Percentiles rank a stretch among this genome's conserved stretches.
These are phyloP conservation scores for Allantophomopsis lycopodina DNA, from an alignment of 2,329 filamentous ascomycete species.

Conservation along the genomic window DNA sequence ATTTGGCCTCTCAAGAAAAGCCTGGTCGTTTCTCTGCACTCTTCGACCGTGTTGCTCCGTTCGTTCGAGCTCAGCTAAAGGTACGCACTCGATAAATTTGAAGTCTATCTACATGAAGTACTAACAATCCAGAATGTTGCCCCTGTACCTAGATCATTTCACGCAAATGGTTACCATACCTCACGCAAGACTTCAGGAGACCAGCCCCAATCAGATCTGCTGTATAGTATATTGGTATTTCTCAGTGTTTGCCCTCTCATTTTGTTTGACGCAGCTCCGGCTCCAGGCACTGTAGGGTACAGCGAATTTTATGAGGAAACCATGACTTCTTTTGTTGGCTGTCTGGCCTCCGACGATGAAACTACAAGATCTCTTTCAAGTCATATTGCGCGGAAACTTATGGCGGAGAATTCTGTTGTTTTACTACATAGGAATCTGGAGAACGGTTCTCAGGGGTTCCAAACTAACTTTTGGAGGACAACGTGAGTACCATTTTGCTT, in stretches of 20 bases:
- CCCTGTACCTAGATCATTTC: background rate
- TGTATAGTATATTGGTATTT: slow-evolving; percentile 41
- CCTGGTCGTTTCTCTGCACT: slow-evolving; percentile 36
- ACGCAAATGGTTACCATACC: slow-evolving; percentile 20
- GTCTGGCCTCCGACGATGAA: slow-evolving; percentile 17
- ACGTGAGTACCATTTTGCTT: slow-evolving; percentile 13
- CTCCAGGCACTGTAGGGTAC: slow-evolving; percentile 17
- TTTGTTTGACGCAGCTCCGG: slow-evolving; percentile 27
- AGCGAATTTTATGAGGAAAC: slow-evolving; percentile 19
- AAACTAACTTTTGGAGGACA: slow-evolving; percentile 19
- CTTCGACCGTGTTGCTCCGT: slow-evolving; percentile 38
- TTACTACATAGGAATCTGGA: slow-evolving; percentile 10
- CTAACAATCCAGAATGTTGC: background rate
- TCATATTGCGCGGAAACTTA: slow-evolving; percentile 12
- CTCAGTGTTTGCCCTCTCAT: slow-evolving; percentile 37
- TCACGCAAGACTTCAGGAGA: slow-evolving; percentile 26
- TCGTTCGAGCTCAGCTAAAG: slow-evolving; percentile 42
- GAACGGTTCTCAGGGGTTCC: slow-evolving; percentile 9
- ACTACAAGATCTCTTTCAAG: slow-evolving; percentile 15
- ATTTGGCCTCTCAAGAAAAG: slow-evolving; percentile 41
- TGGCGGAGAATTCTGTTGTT: slow-evolving; percentile 11
- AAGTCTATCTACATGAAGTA: slow-evolving; percentile 4
- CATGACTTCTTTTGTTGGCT: slow-evolving; percentile 14
- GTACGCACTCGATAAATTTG: slow-evolving; percentile 18
- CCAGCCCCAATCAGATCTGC: slow-evolving; percentile 25